Percentiles rank a stretch among this genome's conserved stretches.
phyloP scores from a whole-genome alignment of 495 filamentous ascomycete genomes.

The Talaromyces borbonicus region DNA sequence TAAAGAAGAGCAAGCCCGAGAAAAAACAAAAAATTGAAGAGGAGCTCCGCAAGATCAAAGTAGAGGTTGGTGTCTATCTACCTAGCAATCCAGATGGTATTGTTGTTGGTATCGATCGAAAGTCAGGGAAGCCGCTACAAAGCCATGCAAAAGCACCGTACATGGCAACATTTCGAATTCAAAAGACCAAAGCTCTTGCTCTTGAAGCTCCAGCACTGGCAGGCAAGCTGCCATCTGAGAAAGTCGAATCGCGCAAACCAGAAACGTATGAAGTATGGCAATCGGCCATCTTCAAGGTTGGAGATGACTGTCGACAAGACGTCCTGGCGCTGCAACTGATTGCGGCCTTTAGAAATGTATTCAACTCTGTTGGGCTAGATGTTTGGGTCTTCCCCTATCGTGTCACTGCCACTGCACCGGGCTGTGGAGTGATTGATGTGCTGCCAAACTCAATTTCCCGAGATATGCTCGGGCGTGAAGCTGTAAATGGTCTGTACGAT shows the following conservation, averaged over 20 bases:
- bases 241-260: conserved; percentile 20
- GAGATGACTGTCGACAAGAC: conserved; percentile 96
- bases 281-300: conserved; percentile 99
- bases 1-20: conserved; percentile 85
- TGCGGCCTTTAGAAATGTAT: conserved; percentile 91
- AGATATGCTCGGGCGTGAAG: conserved; percentile 96
- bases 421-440: conserved; percentile 97
- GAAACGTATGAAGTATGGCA: conserved; percentile 89
- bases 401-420: conserved; percentile 95
- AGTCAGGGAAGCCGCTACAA: conserved; percentile 93
- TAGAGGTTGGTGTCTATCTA: conserved; percentile 93
- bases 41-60: conserved; percentile 89
- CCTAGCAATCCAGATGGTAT: conserved; percentile 95
- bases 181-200: conserved; percentile 55
- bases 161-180: conserved; percentile 97
- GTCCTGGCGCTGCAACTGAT: conserved; percentile 97
- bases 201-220: conserved; percentile 13
- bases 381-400: conserved; percentile 96
- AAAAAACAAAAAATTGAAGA: conserved; percentile 99
- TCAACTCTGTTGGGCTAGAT: conserved; percentile 85
- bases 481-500: conserved; percentile 95
- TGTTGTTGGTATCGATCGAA: conserved; percentile 94
- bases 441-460: conserved; percentile 95
- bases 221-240: not conserved
- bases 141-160: conserved; percentile 97